Conservation (phyloP, 2,329 filamentous ascomycete genomes). For the Rutstroemia sp. region DNA sequence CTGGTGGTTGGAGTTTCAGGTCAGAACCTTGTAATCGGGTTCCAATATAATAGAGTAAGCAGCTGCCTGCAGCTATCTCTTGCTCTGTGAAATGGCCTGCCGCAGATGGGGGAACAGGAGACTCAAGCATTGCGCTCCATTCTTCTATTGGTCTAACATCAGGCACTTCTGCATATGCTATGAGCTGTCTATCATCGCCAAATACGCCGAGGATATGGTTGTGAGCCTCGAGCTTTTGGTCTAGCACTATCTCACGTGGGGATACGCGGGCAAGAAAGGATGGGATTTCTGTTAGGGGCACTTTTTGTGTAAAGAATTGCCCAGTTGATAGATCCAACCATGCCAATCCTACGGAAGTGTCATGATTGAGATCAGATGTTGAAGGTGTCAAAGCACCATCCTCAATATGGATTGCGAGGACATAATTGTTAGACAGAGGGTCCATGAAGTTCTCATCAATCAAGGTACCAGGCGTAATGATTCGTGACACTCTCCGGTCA, state of each 20-base stretch:
- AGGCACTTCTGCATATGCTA: conserved; percentile 59
- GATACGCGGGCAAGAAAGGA: conserved; percentile 76
- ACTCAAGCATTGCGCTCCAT: conserved; percentile 75
- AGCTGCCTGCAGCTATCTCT: conserved; percentile 70
- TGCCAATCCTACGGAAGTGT: conserved; percentile 62
- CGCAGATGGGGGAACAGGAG: conserved; percentile 50
- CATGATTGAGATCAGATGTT: neutral
- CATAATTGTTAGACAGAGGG: conserved; percentile 86
- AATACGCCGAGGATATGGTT: conserved; percentile 61
- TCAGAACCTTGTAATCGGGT: conserved; percentile 68
- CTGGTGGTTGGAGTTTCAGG: conserved; percentile 77
- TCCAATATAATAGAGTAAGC: conserved; percentile 78
- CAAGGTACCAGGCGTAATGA: conserved; percentile 89
- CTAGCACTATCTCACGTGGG: conserved; percentile 77
- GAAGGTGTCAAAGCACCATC: conserved; percentile 7
- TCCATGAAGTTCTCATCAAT: conserved; percentile 98
- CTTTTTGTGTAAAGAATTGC: conserved; percentile 80
- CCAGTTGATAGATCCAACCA: conserved; percentile 96
- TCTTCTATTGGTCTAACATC: conserved; percentile 33
- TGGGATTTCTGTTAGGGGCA: conserved; percentile 63
- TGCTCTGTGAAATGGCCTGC: conserved; percentile 51
- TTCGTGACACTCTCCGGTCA: conserved; percentile 74
- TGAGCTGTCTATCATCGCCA: conserved; percentile 65
- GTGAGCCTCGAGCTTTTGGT: conserved; percentile 51
- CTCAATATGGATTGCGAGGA: conserved; percentile 68